Percentiles rank a stretch among this genome's conserved stretches.
Conservation (phyloP, 805 yeast genomes). For the Candida arabinofermentans region DNA sequence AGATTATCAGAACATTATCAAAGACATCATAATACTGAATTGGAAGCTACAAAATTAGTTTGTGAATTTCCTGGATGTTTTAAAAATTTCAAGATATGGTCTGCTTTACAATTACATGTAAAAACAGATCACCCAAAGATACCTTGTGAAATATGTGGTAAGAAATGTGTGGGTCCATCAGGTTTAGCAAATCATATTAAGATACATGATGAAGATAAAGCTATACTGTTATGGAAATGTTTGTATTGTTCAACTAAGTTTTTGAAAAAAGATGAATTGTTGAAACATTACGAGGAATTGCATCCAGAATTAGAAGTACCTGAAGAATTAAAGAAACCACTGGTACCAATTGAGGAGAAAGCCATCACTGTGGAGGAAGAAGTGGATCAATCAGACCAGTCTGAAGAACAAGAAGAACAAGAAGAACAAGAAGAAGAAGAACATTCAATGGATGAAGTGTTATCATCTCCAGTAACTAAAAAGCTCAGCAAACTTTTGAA, state of each 20-base stretch:
- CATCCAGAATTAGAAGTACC: slow-evolving; percentile 29
- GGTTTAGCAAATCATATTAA: slow-evolving; percentile 73
- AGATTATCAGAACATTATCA: slow-evolving; percentile 62
- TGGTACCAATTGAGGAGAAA: no score
- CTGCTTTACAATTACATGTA: slow-evolving; percentile 66
- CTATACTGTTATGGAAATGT: slow-evolving; percentile 67
- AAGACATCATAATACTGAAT: slow-evolving; percentile 49
- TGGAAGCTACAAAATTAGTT: slow-evolving; percentile 42
- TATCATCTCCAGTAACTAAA: slow-evolving; percentile 6
- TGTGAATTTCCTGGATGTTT: slow-evolving; percentile 64
- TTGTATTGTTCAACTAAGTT: slow-evolving; percentile 45
- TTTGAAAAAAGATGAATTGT: slow-evolving; percentile 52
- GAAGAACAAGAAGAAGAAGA: not conserved
- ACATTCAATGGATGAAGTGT: not conserved
- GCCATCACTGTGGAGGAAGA: no score
- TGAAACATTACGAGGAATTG: slow-evolving; percentile 50
- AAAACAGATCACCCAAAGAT: slow-evolving; percentile 71
- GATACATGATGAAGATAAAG: slow-evolving; percentile 54
- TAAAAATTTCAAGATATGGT: slow-evolving; percentile 62
- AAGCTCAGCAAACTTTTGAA: slow-evolving; percentile 20
- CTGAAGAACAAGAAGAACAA: slow-evolving; percentile 2
- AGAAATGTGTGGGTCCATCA: slow-evolving; percentile 65
- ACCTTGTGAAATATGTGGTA: slow-evolving; percentile 61
- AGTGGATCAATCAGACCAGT: not conserved
- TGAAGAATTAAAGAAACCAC: slow-evolving; percentile 6